Percentiles rank a stretch among this genome's conserved stretches.
phyloP scores from a whole-genome alignment of 1,284 basidiomycete genomes.

The Trichosporon sp. region DNA sequence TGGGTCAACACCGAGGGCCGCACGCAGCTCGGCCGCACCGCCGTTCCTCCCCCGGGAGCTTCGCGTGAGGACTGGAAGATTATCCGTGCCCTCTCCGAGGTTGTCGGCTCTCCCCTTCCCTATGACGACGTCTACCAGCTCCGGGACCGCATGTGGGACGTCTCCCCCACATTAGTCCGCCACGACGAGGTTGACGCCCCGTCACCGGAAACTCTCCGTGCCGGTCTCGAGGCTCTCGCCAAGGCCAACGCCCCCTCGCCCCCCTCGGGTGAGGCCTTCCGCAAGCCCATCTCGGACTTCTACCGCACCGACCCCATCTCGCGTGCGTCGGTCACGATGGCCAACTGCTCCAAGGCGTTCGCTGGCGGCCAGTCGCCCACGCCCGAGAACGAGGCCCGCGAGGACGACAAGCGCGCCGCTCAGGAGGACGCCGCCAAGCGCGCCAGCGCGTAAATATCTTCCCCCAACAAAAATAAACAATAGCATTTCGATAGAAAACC shows the following conservation, averaged over 20 bases:
- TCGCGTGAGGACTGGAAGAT: conserved; percentile 99
- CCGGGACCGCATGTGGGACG: conserved; percentile 95
- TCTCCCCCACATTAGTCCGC: conserved; percentile 85
- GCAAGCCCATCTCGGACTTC: conserved; percentile 87
- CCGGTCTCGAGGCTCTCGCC: conserved; percentile 69
- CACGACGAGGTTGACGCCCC: conserved; percentile 84
- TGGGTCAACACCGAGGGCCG: conserved; percentile 99
- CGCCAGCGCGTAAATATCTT: conserved; percentile 30
- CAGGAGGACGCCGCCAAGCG: conserved; percentile 27
- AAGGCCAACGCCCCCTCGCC: conserved; percentile 58
- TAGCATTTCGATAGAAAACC: conserved; percentile 5
- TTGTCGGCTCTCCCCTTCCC: conserved; percentile 75
- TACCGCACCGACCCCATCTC: conserved; percentile 77
- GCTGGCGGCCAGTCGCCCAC: conserved; percentile 50
- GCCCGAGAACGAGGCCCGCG: conserved; percentile 19
- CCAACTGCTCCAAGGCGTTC: conserved; percentile 56
- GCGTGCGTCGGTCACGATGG: conserved; percentile 59
- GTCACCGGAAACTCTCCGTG: conserved; percentile 69
- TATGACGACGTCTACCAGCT: conserved; percentile 89
- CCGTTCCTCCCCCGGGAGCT: conserved; percentile 92
- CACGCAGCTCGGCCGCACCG: conserved; percentile 84
- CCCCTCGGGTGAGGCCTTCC: conserved; percentile 65
- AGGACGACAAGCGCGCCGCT: conserved; percentile 23
- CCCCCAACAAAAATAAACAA: background rate
- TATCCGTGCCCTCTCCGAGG: conserved; percentile 92